Percentiles rank a stretch among this genome's conserved stretches.
phyloP scores from a whole-genome alignment of 176 grass and related monocot genomes.

The Cenchrus purpureus region DNA sequence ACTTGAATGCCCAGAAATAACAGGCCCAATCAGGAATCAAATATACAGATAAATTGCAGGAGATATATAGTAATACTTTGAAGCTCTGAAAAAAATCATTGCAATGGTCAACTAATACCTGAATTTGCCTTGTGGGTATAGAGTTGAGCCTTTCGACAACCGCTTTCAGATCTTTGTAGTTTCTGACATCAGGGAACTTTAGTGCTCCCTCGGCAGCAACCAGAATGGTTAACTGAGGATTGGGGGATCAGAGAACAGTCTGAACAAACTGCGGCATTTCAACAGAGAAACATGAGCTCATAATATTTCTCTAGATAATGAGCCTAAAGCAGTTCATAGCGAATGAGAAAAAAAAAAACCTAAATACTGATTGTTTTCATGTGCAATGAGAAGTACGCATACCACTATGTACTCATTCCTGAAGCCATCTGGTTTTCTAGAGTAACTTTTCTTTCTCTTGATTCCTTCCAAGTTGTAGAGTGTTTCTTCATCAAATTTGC shows the following conservation, averaged over 20 bases:
- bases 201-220: slow-evolving; percentile 34
- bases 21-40: not conserved
- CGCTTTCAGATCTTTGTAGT: slow-evolving; percentile 17
- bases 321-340: not conserved
- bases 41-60: not conserved
- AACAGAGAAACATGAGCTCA: not conserved
- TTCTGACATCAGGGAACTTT: slow-evolving; percentile 3
- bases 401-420: slow-evolving; percentile 53
- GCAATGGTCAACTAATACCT: not conserved
- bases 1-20: slow-evolving; percentile 26
- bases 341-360: not conserved
- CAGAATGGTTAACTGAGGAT: slow-evolving; percentile 42
- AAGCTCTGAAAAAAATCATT: not conserved
- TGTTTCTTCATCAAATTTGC: slow-evolving; percentile 48
- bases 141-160: slow-evolving; percentile 29
- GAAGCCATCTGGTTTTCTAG: slow-evolving; percentile 40
- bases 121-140: not conserved
- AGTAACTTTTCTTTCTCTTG: slow-evolving; percentile 40
- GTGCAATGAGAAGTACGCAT: not conserved
- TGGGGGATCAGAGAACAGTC: not conserved
- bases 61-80: not conserved
- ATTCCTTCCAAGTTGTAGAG: slow-evolving; percentile 43
- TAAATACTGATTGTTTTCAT: not conserved
- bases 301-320: not conserved
- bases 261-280: not conserved